Percentiles rank a stretch among this genome's conserved stretches.
Conservation (phyloP, 768 basidiomycete genomes). For the Rhodotorula paludigena region DNA sequence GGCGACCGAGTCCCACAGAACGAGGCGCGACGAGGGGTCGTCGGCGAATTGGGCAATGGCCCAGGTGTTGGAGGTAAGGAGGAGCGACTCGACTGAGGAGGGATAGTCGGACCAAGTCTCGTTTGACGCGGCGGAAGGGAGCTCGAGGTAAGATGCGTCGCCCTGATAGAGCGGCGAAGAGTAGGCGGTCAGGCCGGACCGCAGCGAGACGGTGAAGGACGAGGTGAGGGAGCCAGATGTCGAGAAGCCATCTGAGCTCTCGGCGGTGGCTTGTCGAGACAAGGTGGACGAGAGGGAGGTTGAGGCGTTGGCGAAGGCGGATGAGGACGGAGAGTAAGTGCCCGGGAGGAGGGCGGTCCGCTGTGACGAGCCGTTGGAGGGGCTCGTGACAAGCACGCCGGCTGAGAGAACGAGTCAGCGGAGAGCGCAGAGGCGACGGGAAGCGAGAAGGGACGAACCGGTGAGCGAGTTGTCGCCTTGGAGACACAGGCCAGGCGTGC, state of each 20-base stretch:
- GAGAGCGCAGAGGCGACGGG: fast-evolving
- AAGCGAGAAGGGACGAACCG: conserved; percentile 6
- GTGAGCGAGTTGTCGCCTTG: conserved; percentile 26
- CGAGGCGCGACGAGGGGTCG: conserved; percentile 51
- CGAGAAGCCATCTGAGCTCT: conserved; percentile 51
- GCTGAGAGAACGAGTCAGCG: background rate
- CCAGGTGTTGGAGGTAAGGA: conserved; percentile 23
- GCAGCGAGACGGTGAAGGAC: conserved; percentile 55
- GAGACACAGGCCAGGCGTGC: conserved; percentile 28
- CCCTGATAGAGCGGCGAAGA: conserved; percentile 62
- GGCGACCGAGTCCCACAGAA: conserved; percentile 74
- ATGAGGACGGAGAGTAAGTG: conserved; percentile 26
- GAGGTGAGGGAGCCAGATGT: conserved; percentile 48
- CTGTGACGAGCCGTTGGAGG: conserved; percentile 15
- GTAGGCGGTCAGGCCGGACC: conserved; percentile 66
- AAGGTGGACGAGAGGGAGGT: conserved; percentile 8
- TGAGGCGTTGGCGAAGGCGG: conserved; percentile 13
- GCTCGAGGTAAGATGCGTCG: conserved; percentile 57
- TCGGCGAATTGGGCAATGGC: conserved; percentile 25
- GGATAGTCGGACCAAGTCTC: background rate
- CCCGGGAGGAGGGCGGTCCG: conserved; percentile 35
- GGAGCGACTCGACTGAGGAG: conserved; percentile 19
- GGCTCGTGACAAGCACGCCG: conserved; percentile 5
- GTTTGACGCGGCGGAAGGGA: conserved; percentile 50
- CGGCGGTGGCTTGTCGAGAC: background rate